Base-by-base conservation (phyloP, 306 rosid genomes). In the Fragaria iinumae region DNA sequence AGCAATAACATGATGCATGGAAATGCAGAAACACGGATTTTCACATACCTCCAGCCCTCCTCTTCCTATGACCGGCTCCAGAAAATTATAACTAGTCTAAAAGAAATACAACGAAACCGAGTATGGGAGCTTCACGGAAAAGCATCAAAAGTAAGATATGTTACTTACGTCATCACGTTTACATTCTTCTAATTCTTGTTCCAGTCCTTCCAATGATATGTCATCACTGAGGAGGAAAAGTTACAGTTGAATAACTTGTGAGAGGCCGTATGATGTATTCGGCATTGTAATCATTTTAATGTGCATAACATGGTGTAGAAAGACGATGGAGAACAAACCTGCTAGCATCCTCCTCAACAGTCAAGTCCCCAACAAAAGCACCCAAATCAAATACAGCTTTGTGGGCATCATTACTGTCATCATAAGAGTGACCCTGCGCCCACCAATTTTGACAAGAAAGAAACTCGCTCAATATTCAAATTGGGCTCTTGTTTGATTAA, bases 111-210 rank as follows among this genome's bases (percentile, higher is more conserved):
- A 9, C 2, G 6, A 52, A 52, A 64, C 74, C 43, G 21, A 53
- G 32, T 18, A 67, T 14, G 25, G 27, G 7, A 41, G 50, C 23
- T 18, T 76, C n/a, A 49, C 36, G 25, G 25, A 13, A 38, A 10
- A 80, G n/a, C 68, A 77, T 27, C 13, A 43, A 49, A 65, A 25
- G 56, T 79, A 27, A 34, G 36, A 25, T 39, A 41, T 55, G 71
- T 67, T 50, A 84, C 96, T 86, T 67, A 95, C 97, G 45, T 90
- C 91, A 47, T 95, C 91, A 52, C 90, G 73, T 81, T 86, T 88
- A 79, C 97, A 92, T 88, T 95, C 97, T 81, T 95, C 97, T 9
- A 95, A 87, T 82, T 95, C 98, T 87, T 90, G 91, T 77, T 95
- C 88, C 18, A 95, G 86, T 66, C 98, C 98, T 74, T 95, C 97